Conservation (phyloP, 768 basidiomycete species). For the Lanmaoa rubissima region DNA sequence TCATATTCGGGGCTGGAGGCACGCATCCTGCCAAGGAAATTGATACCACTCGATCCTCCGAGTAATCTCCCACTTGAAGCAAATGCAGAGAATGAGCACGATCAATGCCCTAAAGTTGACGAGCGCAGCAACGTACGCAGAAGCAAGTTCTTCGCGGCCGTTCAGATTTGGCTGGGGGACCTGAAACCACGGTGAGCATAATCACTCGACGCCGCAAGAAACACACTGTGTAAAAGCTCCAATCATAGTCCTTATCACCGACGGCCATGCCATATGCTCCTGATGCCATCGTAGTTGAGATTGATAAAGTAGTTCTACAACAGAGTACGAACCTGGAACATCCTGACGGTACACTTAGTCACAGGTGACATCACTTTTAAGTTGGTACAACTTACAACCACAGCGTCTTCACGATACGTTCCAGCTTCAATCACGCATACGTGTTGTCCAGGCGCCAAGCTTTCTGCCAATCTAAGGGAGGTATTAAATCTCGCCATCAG, state of each 20-base stretch:
- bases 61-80: conserved; percentile 15
- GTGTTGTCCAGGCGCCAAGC: conserved; percentile 10
- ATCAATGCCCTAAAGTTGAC: too few relatives aligned
- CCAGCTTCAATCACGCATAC: conserved; percentile 22
- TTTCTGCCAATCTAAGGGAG: conserved; percentile 11
- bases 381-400: conserved; percentile 9
- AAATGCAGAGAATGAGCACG: background rate
- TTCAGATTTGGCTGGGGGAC: conserved; percentile 14
- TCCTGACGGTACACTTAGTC: conserved; percentile 3
- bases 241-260: conserved; percentile 14
- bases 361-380: background rate
- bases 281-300: background rate
- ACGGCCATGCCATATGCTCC: conserved; percentile 3
- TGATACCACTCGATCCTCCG: conserved; percentile 21
- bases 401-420: conserved; percentile 4
- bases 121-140: conserved; percentile 4
- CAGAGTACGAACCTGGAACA: conserved; percentile 15
- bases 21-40: conserved; percentile 19
- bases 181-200: background rate
- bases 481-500: background rate
- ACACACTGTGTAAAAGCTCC: conserved; percentile 18
- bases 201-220: background rate
- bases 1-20: conserved; percentile 20
- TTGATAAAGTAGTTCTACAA: background rate
- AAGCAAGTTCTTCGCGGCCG: background rate